These are phyloP conservation scores for Chaetomium fimeti DNA, from an alignment of 495 filamentous ascomycete species.

Conservation along the genomic window DNA sequence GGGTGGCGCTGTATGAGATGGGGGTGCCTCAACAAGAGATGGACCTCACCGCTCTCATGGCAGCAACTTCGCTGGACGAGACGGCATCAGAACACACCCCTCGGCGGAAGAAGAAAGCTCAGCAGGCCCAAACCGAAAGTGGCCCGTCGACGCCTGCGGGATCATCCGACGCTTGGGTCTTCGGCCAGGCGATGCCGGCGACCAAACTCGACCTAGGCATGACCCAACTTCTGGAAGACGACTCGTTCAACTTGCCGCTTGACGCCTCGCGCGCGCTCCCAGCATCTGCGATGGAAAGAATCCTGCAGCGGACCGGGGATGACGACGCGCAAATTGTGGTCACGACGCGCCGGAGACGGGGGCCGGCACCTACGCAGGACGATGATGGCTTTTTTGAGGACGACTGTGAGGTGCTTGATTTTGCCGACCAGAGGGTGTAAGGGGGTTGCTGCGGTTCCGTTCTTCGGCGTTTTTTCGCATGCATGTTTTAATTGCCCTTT, in stretches of 20 bases:
- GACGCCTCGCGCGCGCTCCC: slow-evolving; percentile 54
- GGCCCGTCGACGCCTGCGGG: too few species aligned
- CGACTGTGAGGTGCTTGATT: slow-evolving; percentile 89
- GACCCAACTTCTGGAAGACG: slow-evolving; percentile 52
- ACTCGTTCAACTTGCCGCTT: slow-evolving; percentile 49
- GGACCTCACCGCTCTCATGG: slow-evolving; percentile 37
- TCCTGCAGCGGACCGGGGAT: slow-evolving; percentile 61
- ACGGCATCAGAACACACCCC: slow-evolving; percentile 14
- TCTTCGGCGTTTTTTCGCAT: too few species aligned
- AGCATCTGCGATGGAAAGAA: slow-evolving; percentile 56
- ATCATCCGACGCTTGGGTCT: slow-evolving; percentile 58
- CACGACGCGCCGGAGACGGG: slow-evolving; percentile 70
- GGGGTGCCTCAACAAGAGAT: slow-evolving; percentile 23
- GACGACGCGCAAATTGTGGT: slow-evolving; percentile 72
- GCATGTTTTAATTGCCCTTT: too few species aligned
- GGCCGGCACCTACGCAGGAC: slow-evolving; percentile 50
- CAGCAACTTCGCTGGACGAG: slow-evolving; percentile 34
- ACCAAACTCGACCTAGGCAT: slow-evolving; percentile 62
- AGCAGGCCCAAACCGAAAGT: slow-evolving; percentile 9
- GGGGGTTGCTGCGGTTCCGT: too few species aligned
- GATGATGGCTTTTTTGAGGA: slow-evolving; percentile 91
- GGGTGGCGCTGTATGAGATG: slow-evolving; percentile 64
- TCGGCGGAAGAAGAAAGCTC: slow-evolving; percentile 26
- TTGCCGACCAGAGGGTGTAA: slow-evolving; percentile 79
- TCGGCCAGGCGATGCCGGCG: slow-evolving; percentile 62